Conservation (phyloP, 306 rosid species). For the Myrica gale region DNA sequence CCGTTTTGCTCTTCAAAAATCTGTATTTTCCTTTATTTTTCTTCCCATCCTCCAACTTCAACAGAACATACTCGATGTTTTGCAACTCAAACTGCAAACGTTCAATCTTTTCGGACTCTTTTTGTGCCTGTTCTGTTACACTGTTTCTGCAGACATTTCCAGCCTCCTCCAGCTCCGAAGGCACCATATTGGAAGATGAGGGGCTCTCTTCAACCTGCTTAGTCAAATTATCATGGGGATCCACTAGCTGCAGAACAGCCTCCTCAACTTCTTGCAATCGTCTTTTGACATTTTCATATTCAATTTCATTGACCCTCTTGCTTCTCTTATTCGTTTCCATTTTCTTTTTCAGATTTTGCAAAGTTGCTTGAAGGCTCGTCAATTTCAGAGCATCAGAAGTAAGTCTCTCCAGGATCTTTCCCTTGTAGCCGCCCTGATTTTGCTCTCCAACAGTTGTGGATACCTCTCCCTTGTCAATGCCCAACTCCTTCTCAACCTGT, state of each 20-base stretch:
- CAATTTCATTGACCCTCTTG: slow-evolving; percentile 44
- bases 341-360: slow-evolving; percentile 64
- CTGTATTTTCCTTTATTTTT: slow-evolving; percentile 53
- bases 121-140: slow-evolving; percentile 64
- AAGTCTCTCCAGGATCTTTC: slow-evolving; percentile 71
- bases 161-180: slow-evolving; percentile 50
- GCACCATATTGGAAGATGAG: slow-evolving; percentile 35
- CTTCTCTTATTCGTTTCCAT: slow-evolving; percentile 52
- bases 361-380: slow-evolving; percentile 43
- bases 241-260: slow-evolving; percentile 59
- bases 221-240: slow-evolving; percentile 52
- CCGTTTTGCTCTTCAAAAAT: slow-evolving; percentile 63
- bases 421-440: slow-evolving; percentile 56
- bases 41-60: slow-evolving; percentile 65
- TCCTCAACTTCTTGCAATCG: slow-evolving; percentile 75
- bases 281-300: slow-evolving; percentile 62
- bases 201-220: slow-evolving; percentile 56
- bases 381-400: slow-evolving; percentile 70
- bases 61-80: slow-evolving; percentile 66
- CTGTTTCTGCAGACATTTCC: slow-evolving; percentile 41
- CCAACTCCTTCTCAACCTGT: slow-evolving; percentile 66
- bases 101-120: slow-evolving; percentile 75
- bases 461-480: slow-evolving; percentile 67
- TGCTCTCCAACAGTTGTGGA: slow-evolving; percentile 43
- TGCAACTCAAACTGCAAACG: slow-evolving; percentile 82